A percentile compares a stretch with the other conserved stretches of the same genome.
Conservation (phyloP, 371 early-diverging fungal species). For the Vairimorpha necatrix region DNA sequence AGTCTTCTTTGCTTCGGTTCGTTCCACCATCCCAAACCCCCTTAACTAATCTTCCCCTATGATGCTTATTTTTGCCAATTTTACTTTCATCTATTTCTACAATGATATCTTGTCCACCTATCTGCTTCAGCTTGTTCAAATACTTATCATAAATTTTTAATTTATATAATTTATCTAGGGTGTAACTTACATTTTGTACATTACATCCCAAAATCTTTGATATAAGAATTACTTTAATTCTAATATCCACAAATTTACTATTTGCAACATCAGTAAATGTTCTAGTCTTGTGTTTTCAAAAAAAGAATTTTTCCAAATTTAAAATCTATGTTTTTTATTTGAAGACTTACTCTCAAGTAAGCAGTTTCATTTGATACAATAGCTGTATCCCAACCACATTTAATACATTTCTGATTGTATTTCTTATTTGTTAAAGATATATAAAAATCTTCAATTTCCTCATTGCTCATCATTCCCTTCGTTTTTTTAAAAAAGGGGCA, state of each 20-base stretch:
- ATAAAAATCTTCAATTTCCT: too few relatives aligned
- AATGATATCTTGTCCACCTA: not conserved
- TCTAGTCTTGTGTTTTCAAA: not conserved
- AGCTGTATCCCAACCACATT: too few relatives aligned
- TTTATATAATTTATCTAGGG: not conserved
- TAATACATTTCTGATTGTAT: too few relatives aligned
- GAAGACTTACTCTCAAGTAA: too few relatives aligned
- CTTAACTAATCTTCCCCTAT: not conserved
- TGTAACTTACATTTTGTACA: not conserved
- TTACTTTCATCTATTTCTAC: constrained; percentile 1
- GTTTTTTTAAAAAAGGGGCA: too few relatives aligned
- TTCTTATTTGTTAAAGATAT: too few relatives aligned
- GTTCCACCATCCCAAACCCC: not conserved
- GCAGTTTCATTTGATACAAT: too few relatives aligned
- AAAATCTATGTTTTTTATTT: too few relatives aligned
- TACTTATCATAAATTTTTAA: not conserved
- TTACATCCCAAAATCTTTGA: not conserved
- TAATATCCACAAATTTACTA: not conserved
- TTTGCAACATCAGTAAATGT: not conserved
- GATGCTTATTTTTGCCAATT: not conserved
- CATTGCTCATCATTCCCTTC: too few relatives aligned
- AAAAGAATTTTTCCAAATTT: not conserved
- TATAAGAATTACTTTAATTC: not conserved
- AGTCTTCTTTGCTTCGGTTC: not conserved
- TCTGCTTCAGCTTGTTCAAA: not conserved